Evolutionary conservation across 441 rosid genomes (phyloP), one percentile per base, ranked within the genome.

Genomic region (Codiaeum variegatum): DNA sequence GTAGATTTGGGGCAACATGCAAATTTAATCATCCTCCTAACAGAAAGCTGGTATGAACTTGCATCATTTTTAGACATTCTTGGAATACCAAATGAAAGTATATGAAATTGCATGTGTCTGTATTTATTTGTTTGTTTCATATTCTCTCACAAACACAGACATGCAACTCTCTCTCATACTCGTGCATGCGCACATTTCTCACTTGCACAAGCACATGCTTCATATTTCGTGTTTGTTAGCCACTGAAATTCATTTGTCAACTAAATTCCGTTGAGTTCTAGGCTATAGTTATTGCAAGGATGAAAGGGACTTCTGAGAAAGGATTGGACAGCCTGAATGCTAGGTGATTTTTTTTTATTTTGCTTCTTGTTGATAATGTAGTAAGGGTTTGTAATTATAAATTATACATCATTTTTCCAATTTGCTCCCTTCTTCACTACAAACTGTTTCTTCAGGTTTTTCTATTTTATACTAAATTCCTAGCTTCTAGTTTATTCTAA

Each of bases 21-120:
- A 91, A 94, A 73, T 96, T 88, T 84, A 91, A 93, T 79, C 99
- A 96, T 79, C 99, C 99, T 80, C 91, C 88, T 77, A 93, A 93
- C 79, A 82, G 99, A 47, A 91, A 91, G 84, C 87, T 93, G 98
- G 99, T 96, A 90, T 34, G 56, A 69, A n/a, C 59, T n/a, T 70
- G 69, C 69, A 63, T 63, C 73, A 51, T 77, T 44, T 66, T 67
- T 76, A 23, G 54, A 64, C 56, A 67, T 73, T 69, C 47, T 82
- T 73, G 64, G 76, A 73, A 49, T 49, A 12, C 68, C 3, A 52
- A 56, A 65, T 65, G 56, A 67, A 69, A 66, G 38, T 74, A 38
- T 24, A 7, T n/a, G 49, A 62, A 47, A 28, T 26, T 63, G n/a
- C n/a, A n/a, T n/a, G n/a, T 63, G 34, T 72, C 19, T 42, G 38